A percentile compares a stretch with the other conserved stretches of the same genome.
phyloP scores from a whole-genome alignment of 768 basidiomycete species.

The Mycena chlorophos region DNA sequence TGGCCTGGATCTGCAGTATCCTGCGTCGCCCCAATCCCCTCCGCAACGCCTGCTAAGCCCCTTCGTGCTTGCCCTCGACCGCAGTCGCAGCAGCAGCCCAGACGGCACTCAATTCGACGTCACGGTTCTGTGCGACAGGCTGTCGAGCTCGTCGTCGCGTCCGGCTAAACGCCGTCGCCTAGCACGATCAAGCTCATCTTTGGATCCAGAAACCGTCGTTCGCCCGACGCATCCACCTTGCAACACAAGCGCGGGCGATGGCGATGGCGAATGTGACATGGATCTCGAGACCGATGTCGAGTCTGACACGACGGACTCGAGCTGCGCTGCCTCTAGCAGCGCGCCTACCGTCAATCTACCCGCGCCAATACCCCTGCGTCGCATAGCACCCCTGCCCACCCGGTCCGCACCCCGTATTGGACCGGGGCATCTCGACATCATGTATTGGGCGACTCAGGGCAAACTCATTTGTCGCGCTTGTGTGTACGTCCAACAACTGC shows the following conservation, averaged over 20 bases:
- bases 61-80: constrained; percentile 16
- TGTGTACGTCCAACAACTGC: constrained; percentile 29
- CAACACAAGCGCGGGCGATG: constrained; percentile 6
- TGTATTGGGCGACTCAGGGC: constrained; percentile 35
- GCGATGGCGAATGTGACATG: constrained; percentile 24
- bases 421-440: constrained; percentile 38
- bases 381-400: background rate
- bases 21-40: constrained; percentile 13
- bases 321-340: background rate
- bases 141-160: constrained; percentile 10
- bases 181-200: constrained; percentile 1
- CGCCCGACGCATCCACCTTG: background rate
- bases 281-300: constrained; percentile 19
- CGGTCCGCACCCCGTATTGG: constrained; percentile 13
- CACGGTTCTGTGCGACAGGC: constrained; percentile 7
- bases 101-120: constrained; percentile 19
- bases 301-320: background rate
- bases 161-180: constrained; percentile 14
- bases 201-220: background rate
- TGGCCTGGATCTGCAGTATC: constrained; percentile 6
- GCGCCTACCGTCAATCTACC: background rate
- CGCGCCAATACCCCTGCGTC: background rate
- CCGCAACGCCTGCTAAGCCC: constrained; percentile 19
- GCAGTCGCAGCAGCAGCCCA: constrained; percentile 12
- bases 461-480: constrained; percentile 41